Evolutionary conservation across 257 asterid species (phyloP), one percentile per base, ranked within the genome.

Genomic region (Vinca minor): DNA sequence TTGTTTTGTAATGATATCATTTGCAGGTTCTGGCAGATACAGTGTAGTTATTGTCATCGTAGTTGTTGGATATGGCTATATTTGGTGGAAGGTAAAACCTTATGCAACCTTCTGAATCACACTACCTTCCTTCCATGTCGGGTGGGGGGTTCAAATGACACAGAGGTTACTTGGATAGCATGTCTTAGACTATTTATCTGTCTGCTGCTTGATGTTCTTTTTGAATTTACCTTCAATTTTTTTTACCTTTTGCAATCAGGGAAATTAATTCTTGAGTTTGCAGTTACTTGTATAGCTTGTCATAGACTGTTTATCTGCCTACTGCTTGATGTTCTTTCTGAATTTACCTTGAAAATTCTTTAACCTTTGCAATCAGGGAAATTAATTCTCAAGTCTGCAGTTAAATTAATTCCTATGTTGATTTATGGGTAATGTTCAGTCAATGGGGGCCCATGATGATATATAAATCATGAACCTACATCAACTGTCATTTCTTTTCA

Each of bases 11-110:
- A 44, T 70, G 25, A 49, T 48, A n/a, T 23, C 18, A 13, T 68
- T 54, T 77, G 69, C 87, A 93, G 99, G 91, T 74, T 79, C 96
- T 36, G 81, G 88, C 52, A 85, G 69, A 80, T 89, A 87, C 71
- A 79, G 90, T n/a, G 57, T 89, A 11, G 64, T 85, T 52, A 59
- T 93, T 64, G 74, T 85, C 53, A 84, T 87, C 36, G 77, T 86
- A 47, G 95, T 80, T 71, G 85, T 80, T 66, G 99, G 97, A 78
- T 92, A 81, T 70, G 97, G 99, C 75, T 93, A 83, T 67, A 63
- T 93, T 66, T 89, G 99, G 99, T 93, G 99, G 97, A 93, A 93
- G 96, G 99, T 93, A 84, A 74, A 59, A 21, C 3, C 26, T 26
- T 68, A n/a, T 56, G 3, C 32, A 38, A 38, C 44, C 28, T 23